Evolutionary conservation across 2,329 filamentous ascomycete species (phyloP), one percentile per base, ranked within the genome.

Genomic region (Colletotrichum kahawae): DNA sequence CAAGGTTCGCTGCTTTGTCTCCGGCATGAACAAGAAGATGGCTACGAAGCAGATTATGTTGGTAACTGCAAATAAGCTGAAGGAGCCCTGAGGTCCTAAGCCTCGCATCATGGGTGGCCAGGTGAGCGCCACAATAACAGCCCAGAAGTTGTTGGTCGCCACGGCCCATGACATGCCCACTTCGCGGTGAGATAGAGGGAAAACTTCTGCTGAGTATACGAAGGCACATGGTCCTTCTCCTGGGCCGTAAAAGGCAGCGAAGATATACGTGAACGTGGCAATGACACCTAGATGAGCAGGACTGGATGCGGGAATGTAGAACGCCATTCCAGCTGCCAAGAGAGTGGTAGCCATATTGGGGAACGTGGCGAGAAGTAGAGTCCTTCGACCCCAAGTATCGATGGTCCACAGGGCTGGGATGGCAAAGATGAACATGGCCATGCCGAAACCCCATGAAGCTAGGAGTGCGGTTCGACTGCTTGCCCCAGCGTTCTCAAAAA

Each of bases 391-490:
- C 78, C 90, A 93, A 0, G 91, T 93, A 78, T 93, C 92, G 69
- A 93, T 93, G 4, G 92, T 93, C 86, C 88, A 92, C 74, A 93
- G 85, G 4, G 92, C 91, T 0, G 92, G 92, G 82, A 90, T 92
- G 24, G 92, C 91, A 76, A 93, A 93, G 29, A 93, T 65, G 81
- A 93, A 93, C 78, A 62, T 76, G 67, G 91, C 85, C 2, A 92
- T 81, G 4, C 91, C 91, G 74, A 91, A 92, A 0, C 90, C 90
- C 78, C 87, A 89, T 0, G 90, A 90, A 0, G 88, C 90, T 21
- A 91, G 14, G 4, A 75, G 72, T 85, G 77, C 67, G 82, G 78
- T 27, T 81, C 82, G 31, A 80, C 69, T 13, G 81, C 82, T 29
- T 85, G 85, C 5, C n/a, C 87, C 87, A 1, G 86, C 88, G 31